A percentile compares a stretch with the other conserved stretches of the same genome.
Conservation (phyloP, 768 basidiomycete genomes). For the Lentinula raphanica region DNA sequence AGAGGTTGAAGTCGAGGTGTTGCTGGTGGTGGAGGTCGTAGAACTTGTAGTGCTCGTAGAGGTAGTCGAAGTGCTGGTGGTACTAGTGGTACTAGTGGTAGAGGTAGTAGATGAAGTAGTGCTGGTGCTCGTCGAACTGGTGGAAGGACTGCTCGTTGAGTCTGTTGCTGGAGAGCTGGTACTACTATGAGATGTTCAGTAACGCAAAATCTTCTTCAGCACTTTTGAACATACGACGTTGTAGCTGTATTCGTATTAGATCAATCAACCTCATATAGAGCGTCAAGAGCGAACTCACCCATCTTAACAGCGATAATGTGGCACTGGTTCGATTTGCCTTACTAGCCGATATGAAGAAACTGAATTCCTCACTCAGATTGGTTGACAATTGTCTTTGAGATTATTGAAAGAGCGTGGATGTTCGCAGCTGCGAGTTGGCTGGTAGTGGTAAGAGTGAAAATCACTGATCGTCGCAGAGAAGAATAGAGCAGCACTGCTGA, state of each 20-base stretch:
- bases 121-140: not conserved
- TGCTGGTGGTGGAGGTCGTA: not conserved
- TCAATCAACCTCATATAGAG: not conserved
- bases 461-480: not conserved
- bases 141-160: not conserved
- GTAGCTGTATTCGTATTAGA: not conserved
- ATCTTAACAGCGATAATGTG: not conserved
- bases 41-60: not conserved
- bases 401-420: not conserved
- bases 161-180: not conserved
- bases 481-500: not conserved
- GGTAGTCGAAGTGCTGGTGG: not conserved
- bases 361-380: not conserved
- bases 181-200: not conserved
- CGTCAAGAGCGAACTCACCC: not conserved
- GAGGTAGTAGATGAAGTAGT: not conserved
- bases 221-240: not conserved
- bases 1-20: constrained; percentile 1
- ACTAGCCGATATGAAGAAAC: not conserved
- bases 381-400: not conserved
- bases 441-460: not conserved
- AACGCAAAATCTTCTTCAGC: not conserved
- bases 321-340: not conserved
- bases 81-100: not conserved
- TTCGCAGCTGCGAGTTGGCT: not conserved